Evolutionary conservation across 2,329 filamentous ascomycete genomes (phyloP).

Genomic region (Pseudovirgaria hyperparasitica): DNA sequence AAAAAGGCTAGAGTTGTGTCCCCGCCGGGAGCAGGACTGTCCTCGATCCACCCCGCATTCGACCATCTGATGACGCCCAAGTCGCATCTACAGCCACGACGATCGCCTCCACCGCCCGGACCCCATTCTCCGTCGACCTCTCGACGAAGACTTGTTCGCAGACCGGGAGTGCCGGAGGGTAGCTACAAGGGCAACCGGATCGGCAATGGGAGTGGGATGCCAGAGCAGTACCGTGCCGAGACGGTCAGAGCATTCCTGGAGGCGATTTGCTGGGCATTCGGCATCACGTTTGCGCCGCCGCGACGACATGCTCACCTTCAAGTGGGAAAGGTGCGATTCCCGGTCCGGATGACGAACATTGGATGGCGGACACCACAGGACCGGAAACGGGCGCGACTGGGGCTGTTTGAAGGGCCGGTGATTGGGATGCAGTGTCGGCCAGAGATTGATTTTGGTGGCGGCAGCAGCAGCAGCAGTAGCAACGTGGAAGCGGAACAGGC

Average conservation of each 20-base stretch:
- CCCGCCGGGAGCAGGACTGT: no score
- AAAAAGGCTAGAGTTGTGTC: conserved; percentile 31
- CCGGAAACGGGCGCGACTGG: conserved; percentile 37
- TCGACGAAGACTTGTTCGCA: no score
- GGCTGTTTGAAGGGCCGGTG: conserved; percentile 46
- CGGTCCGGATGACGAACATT: conserved; percentile 43
- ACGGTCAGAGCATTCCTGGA: conserved; percentile 44
- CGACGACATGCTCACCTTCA: conserved; percentile 34
- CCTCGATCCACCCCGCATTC: no score
- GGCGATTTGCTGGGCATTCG: conserved; percentile 45
- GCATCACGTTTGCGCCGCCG: conserved; percentile 37
- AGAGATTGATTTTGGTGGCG: conserved; percentile 40
- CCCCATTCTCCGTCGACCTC: no score
- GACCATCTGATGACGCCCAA: no score
- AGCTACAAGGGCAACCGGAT: conserved; percentile 46
- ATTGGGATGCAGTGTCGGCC: conserved; percentile 41
- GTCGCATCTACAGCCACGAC: no score
- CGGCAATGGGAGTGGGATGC: conserved; percentile 45
- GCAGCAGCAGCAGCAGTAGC: conserved; percentile 8
- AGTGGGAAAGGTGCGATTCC: conserved; percentile 39
- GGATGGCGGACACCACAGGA: conserved; percentile 42
- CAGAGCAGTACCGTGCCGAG: conserved; percentile 43
- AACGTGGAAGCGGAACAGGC: conserved; percentile 17
- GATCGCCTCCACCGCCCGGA: no score
- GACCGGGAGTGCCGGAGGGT: no score